phyloP scores from a whole-genome alignment of 1,284 basidiomycete genomes.

The Naganishia sp. region DNA sequence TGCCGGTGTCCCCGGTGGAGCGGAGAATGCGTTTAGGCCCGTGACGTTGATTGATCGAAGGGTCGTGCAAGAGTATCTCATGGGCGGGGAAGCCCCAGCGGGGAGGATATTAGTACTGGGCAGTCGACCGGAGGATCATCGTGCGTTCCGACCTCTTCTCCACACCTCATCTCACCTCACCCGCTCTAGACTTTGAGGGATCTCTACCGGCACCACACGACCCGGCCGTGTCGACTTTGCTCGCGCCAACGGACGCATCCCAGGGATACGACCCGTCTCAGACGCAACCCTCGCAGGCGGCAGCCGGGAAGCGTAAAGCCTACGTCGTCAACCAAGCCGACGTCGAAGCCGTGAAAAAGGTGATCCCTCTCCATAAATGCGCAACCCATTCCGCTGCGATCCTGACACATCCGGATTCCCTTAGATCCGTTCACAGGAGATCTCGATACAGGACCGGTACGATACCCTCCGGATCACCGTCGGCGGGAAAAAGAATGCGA shows the following conservation, averaged over 20 bases:
- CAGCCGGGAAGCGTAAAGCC: conserved; percentile 58
- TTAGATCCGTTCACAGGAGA: conserved; percentile 67
- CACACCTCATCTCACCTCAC: conserved; percentile 45
- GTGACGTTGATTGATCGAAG: conserved; percentile 84
- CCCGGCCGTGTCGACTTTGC: neutral
- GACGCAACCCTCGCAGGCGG: neutral
- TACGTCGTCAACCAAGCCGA: conserved; percentile 78
- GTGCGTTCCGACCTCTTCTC: conserved; percentile 33
- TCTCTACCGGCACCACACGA: conserved; percentile 7
- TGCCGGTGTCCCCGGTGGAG: conserved; percentile 12
- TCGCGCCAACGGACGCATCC: conserved; percentile 18
- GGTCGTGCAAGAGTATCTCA: conserved; percentile 77
- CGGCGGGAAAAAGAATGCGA: conserved; percentile 71
- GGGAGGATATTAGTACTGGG: conserved; percentile 64
- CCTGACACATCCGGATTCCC: neutral
- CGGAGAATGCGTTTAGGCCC: conserved; percentile 58
- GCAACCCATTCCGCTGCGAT: neutral
- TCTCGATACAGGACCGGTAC: conserved; percentile 72
- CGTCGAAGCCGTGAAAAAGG: conserved; percentile 73
- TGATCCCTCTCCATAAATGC: neutral
- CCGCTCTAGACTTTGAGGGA: conserved; percentile 4
- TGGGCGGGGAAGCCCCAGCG: conserved; percentile 60
- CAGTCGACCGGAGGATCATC: conserved; percentile 58
- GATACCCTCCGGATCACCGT: conserved; percentile 62
- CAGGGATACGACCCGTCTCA: conserved; percentile 1